These are phyloP conservation scores for Populus hybrid DNA, from an alignment of 441 rosid species.

Conservation along the genomic window DNA sequence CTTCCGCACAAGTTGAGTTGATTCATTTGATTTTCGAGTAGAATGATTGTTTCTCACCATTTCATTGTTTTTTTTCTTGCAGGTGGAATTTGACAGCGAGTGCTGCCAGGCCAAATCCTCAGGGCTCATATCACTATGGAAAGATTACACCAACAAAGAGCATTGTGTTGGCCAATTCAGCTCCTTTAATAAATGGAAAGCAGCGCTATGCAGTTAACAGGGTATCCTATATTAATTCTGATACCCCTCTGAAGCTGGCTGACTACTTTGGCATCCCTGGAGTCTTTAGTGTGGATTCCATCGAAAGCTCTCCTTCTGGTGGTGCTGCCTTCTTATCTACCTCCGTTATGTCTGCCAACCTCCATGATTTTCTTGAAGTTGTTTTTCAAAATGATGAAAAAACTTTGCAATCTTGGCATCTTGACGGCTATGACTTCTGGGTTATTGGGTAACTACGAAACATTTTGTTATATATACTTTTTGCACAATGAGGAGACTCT, in stretches of 20 bases:
- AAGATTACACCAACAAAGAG: conserved; percentile 53
- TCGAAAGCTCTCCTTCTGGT: conserved; percentile 50
- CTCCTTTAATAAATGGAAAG: conserved; percentile 69
- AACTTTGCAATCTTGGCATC: conserved; percentile 86
- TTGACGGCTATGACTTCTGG: conserved; percentile 96
- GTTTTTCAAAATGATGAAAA: conserved; percentile 80
- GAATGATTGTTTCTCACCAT: neutral
- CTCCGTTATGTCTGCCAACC: conserved; percentile 51
- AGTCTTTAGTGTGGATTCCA: conserved; percentile 52
- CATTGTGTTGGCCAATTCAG: conserved; percentile 63
- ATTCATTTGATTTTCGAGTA: neutral
- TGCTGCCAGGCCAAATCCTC: conserved; percentile 96
- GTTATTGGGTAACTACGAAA: conserved; percentile 65
- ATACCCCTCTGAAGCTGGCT: conserved; percentile 90
- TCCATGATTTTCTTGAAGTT: conserved; percentile 71
- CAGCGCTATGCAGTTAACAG: conserved; percentile 74
- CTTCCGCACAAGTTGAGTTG: neutral
- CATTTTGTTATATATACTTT: neutral
- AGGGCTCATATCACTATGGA: conserved; percentile 91
- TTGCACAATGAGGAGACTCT: conserved; percentile 2
- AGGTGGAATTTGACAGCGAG: conserved; percentile 94
- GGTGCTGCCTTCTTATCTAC: conserved; percentile 51
- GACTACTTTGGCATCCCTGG: conserved; percentile 74
- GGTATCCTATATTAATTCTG: conserved; percentile 61
- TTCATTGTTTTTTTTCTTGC: conserved; percentile 3